These are phyloP conservation scores for Boehmeria nivea DNA, from an alignment of 306 rosid genomes.

Conservation along the genomic window DNA sequence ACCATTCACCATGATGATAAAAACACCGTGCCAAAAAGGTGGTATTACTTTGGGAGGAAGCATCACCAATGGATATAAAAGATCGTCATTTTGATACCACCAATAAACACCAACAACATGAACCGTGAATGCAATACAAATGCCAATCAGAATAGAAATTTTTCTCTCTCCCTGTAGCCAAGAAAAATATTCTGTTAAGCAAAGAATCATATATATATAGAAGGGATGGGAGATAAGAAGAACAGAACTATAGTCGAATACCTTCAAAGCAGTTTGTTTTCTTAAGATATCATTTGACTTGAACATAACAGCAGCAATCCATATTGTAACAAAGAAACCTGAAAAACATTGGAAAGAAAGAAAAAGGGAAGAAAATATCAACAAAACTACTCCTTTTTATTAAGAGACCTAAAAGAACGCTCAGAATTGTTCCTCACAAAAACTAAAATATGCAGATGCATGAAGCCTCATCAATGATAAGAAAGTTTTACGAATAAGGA, in stretches of 20 bases:
- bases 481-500: too few species aligned
- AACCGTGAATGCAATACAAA: slow-evolving; percentile 66
- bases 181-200: slow-evolving; percentile 20
- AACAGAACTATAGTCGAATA: not conserved
- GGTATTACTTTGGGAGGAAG: slow-evolving; percentile 91
- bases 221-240: not conserved
- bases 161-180: slow-evolving; percentile 95
- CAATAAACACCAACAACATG: slow-evolving; percentile 87
- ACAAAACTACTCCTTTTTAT: too few species aligned
- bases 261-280: slow-evolving; percentile 59
- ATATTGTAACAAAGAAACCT: slow-evolving; percentile 59
- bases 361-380: not conserved
- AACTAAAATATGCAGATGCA: too few species aligned
- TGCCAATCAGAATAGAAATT: slow-evolving; percentile 54
- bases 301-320: slow-evolving; percentile 80
- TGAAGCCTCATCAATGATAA: too few species aligned
- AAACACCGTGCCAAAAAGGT: slow-evolving; percentile 95
- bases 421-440: too few species aligned
- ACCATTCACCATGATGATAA: slow-evolving; percentile 93
- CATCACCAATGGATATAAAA: slow-evolving; percentile 75
- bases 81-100: slow-evolving; percentile 95
- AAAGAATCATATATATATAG: slow-evolving; percentile 2
- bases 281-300: slow-evolving; percentile 80
- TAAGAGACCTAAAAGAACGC: too few species aligned
- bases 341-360: slow-evolving; percentile 12